phyloP scores from a whole-genome alignment of 306 rosid species.

The Prunus dulcis region DNA sequence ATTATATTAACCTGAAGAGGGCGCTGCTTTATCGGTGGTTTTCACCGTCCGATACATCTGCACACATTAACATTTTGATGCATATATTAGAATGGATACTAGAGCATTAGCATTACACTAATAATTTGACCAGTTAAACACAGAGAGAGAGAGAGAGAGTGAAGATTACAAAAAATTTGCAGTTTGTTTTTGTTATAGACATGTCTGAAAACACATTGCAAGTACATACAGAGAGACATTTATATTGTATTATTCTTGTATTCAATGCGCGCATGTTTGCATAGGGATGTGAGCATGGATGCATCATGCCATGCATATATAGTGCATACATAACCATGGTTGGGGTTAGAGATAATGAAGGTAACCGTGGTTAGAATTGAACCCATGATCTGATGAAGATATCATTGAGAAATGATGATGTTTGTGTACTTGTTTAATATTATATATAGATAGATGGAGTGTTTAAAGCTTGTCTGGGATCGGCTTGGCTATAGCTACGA shows the following conservation, averaged over 20 bases:
- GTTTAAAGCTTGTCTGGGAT: slow-evolving; percentile 4
- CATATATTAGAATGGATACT: neutral
- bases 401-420: slow-evolving; percentile 95
- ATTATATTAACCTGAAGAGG: slow-evolving; percentile 63
- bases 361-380: slow-evolving; percentile 50
- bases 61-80: neutral
- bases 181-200: slow-evolving; percentile 10
- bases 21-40: slow-evolving; percentile 84
- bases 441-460: neutral
- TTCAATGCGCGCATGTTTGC: slow-evolving; percentile 14
- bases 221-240: slow-evolving; percentile 53
- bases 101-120: neutral
- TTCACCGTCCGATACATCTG: slow-evolving; percentile 99
- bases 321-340: slow-evolving; percentile 47
- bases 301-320: neutral
- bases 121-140: neutral
- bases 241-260: neutral
- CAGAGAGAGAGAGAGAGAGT: no score
- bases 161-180: neutral
- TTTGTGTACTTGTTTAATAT: slow-evolving; percentile 48
- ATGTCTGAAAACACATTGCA: slow-evolving; percentile 32
- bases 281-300: neutral
- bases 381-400: slow-evolving; percentile 41
- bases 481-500: slow-evolving; percentile 34
- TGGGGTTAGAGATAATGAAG: slow-evolving; percentile 14